A percentile compares a stretch with the other conserved stretches of the same genome.
phyloP scores from a whole-genome alignment of 2,329 filamentous ascomycete genomes.

The Pseudopithomyces maydicus region DNA sequence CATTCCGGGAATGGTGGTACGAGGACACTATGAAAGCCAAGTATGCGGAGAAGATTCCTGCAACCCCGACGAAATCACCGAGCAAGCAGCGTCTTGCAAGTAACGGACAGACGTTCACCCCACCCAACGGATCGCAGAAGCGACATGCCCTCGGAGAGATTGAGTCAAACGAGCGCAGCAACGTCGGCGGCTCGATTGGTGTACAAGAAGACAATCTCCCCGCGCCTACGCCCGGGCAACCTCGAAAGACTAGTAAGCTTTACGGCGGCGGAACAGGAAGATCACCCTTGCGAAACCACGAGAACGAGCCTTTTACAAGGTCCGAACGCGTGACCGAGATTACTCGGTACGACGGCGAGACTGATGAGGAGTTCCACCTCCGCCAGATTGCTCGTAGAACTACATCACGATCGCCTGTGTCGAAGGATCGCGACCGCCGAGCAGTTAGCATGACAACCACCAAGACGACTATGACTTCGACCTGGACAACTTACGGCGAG shows the following conservation, averaged over 20 bases:
- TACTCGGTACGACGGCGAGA: constrained; percentile 66
- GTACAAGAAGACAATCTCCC: constrained; percentile 91
- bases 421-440: constrained; percentile 68
- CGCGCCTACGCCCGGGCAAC: constrained; percentile 93
- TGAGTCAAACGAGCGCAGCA: constrained; percentile 71
- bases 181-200: constrained; percentile 57
- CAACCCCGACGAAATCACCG: constrained; percentile 62
- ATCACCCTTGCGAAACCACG: constrained; percentile 48
- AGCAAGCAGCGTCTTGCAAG: constrained; percentile 59
- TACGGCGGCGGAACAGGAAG: constrained; percentile 62
- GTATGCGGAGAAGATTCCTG: constrained; percentile 65
- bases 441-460: constrained; percentile 74
- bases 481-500: constrained; percentile 45
- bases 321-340: constrained; percentile 64
- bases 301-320: constrained; percentile 56
- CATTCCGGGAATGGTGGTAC: constrained; percentile 98
- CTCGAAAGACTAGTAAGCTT: constrained; percentile 81
- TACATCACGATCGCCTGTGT: constrained; percentile 63
- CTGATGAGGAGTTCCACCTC: constrained; percentile 82
- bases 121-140: constrained; percentile 77
- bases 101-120: constrained; percentile 77
- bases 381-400: constrained; percentile 66
- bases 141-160: constrained; percentile 93
- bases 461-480: constrained; percentile 40
- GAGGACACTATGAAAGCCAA: constrained; percentile 81